Percentiles rank a stretch among this genome's conserved stretches.
Conservation (phyloP, 805 yeast species). For the Teunomyces atbi region DNA sequence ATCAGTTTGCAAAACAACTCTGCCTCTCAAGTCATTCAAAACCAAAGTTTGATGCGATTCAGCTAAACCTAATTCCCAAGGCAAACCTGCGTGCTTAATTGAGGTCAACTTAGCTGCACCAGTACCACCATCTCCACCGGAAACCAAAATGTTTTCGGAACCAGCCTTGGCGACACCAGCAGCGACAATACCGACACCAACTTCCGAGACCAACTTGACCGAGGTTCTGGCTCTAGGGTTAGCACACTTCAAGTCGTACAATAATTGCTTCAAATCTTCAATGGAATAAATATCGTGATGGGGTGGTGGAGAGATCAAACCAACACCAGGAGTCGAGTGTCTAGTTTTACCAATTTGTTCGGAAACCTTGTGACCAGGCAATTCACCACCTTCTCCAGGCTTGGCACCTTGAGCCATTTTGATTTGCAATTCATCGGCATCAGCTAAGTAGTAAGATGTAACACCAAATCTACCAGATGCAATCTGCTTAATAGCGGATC, state of each 20-base stretch:
- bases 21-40: constrained; percentile 90
- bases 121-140: constrained; percentile 99
- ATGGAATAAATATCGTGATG: constrained; percentile 98
- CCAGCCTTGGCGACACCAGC: constrained; percentile 99
- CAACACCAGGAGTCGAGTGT: constrained; percentile 96
- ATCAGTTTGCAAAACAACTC: constrained; percentile 96
- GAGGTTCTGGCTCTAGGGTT: constrained; percentile 97
- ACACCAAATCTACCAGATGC: constrained; percentile 99
- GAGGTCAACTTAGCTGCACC: constrained; percentile 99
- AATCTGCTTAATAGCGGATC: constrained; percentile 97
- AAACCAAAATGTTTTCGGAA: constrained; percentile 91
- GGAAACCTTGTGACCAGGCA: constrained; percentile 92
- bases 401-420: constrained; percentile 99
- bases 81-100: constrained; percentile 94
- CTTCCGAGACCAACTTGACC: constrained; percentile 94
- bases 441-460: constrained; percentile 88
- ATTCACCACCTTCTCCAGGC: constrained; percentile 99
- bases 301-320: constrained; percentile 96
- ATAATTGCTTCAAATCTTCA: constrained; percentile 95
- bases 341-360: constrained; percentile 88
- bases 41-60: constrained; percentile 98
- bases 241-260: constrained; percentile 93
- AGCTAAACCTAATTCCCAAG: constrained; percentile 98
- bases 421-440: constrained; percentile 96
- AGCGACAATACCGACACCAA: constrained; percentile 98